Conservation (phyloP, 176 grass and related monocot species). For the Triticum turgidum region DNA sequence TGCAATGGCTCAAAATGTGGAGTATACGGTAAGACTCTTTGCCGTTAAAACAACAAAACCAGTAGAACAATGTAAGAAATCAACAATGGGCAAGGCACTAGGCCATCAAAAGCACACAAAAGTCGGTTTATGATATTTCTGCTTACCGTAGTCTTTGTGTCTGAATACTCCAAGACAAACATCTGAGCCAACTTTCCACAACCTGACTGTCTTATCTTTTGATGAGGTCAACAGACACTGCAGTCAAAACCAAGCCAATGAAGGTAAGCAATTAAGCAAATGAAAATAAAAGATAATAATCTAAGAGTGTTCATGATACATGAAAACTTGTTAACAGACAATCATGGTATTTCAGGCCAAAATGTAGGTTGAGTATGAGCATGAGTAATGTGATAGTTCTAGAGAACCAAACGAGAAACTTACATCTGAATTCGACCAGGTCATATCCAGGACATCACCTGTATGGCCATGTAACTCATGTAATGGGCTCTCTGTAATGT, state of each 20-base stretch:
- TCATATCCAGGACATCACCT: slow-evolving; percentile 74
- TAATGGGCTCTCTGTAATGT: slow-evolving; percentile 64
- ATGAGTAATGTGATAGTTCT: not conserved
- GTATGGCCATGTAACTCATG: slow-evolving; percentile 81
- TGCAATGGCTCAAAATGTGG: not conserved
- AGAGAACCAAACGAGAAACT: slow-evolving; percentile 19
- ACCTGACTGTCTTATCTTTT: slow-evolving; percentile 86
- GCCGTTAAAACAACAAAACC: not conserved
- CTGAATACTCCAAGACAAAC: slow-evolving; percentile 64
- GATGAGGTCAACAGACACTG: slow-evolving; percentile 91
- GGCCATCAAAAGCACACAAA: not conserved
- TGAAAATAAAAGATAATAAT: not conserved
- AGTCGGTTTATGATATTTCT: not conserved
- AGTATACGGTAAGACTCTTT: not conserved
- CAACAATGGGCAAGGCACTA: not conserved
- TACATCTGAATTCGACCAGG: slow-evolving; percentile 90
- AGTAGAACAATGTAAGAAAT: not conserved
- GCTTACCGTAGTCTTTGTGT: slow-evolving; percentile 85
- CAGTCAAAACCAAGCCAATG: slow-evolving; percentile 26
- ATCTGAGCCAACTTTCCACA: slow-evolving; percentile 90
- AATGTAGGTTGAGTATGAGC: not conserved
- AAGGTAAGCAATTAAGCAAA: slow-evolving; percentile 29
- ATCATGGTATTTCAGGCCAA: not conserved
- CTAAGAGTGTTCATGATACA: not conserved
- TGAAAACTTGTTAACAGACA: not conserved